phyloP scores from a whole-genome alignment of 352 stramenopile species.

The Elongisporangium anandrum region DNA sequence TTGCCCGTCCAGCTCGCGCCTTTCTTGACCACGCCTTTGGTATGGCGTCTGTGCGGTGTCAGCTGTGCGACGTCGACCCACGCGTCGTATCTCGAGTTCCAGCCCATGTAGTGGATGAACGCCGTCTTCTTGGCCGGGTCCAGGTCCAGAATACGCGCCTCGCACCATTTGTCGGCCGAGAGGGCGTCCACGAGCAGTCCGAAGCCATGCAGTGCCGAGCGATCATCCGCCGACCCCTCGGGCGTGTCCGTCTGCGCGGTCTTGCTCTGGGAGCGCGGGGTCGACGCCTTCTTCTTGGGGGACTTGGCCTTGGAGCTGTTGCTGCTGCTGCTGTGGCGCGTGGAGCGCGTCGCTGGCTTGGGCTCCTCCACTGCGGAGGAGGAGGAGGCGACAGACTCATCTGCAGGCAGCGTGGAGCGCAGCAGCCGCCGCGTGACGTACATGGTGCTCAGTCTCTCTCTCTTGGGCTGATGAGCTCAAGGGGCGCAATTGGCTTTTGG shows the following conservation, averaged over 20 bases:
- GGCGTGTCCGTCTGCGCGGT: not conserved
- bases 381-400: not conserved
- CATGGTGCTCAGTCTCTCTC: conserved; percentile 16
- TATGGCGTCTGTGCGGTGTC: conserved; percentile 50
- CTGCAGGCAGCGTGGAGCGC: conserved; percentile 40
- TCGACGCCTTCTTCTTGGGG: conserved; percentile 19
- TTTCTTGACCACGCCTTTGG: conserved; percentile 19
- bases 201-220: conserved; percentile 21
- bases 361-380: conserved; percentile 3
- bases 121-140: conserved; percentile 25
- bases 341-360: conserved; percentile 1
- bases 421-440: conserved; percentile 61
- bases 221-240: not conserved
- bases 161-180: conserved; percentile 52
- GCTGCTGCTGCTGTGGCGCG: conserved; percentile 10
- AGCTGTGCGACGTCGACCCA: conserved; percentile 47
- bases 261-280: not conserved
- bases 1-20: conserved; percentile 48
- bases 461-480: not conserved
- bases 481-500: not conserved
- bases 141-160: conserved; percentile 55
- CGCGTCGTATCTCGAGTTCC: conserved; percentile 67
- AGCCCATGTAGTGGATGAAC: conserved; percentile 75
- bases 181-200: conserved; percentile 58
- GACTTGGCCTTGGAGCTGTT: conserved; percentile 18